Evolutionary conservation across 176 grass and related monocot species (phyloP).

Genomic region (Zoysia japonica): DNA sequence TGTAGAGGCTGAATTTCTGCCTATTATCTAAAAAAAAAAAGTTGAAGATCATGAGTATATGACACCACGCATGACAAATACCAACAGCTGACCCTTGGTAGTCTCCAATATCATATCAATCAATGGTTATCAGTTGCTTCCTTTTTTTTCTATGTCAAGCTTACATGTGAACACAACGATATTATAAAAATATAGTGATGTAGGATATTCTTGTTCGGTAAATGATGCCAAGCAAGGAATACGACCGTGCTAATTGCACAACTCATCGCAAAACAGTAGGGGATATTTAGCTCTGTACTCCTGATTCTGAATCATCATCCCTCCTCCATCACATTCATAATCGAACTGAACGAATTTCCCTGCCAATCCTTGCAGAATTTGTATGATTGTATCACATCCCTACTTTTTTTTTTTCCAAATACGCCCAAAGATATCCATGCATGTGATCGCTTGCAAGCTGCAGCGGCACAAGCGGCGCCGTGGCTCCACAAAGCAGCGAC

Average conservation of each 20-base stretch:
- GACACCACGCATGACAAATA: neutral
- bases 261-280: neutral
- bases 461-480: neutral
- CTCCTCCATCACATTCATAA: neutral
- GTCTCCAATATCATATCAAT: neutral
- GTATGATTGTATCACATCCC: neutral
- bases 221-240: neutral
- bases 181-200: neutral
- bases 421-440: neutral
- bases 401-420: neutral
- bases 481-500: constrained; percentile 10
- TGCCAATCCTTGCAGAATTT: neutral
- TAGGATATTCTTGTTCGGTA: neutral
- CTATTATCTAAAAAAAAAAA: no score
- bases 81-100: neutral
- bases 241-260: neutral
- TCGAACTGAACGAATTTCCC: neutral
- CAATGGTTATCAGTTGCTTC: neutral
- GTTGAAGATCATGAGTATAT: neutral
- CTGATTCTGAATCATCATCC: no score
- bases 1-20: no score
- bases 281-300: neutral
- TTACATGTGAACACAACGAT: neutral
- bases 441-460: neutral
- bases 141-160: neutral